Conservation (phyloP, 495 filamentous ascomycete genomes). For the Podospora bellae-mahoneyi region DNA sequence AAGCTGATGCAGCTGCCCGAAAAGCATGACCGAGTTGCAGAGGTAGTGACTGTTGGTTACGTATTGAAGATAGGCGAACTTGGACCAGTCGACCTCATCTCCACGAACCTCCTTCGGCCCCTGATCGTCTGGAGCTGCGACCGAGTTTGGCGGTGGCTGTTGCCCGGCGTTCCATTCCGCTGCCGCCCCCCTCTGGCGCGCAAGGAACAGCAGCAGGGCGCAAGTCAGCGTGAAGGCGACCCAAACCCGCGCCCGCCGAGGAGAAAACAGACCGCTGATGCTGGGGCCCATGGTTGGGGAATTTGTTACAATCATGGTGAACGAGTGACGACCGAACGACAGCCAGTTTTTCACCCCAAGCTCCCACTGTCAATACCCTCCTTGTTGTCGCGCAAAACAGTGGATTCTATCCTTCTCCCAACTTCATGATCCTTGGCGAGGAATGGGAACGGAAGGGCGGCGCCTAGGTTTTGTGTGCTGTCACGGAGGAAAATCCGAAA, state of each 20-base stretch:
- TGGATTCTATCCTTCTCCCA: not conserved
- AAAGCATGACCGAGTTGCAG: constrained; percentile 74
- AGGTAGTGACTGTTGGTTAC: constrained; percentile 65
- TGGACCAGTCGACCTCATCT: constrained; percentile 51
- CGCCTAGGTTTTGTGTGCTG: not conserved
- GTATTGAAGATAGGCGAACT: constrained; percentile 69
- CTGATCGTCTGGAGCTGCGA: not conserved
- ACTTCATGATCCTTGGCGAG: not conserved
- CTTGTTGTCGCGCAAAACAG: not conserved
- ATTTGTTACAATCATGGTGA: not conserved
- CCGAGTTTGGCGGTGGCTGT: not conserved
- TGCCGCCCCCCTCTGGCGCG: not conserved
- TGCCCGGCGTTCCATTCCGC: not conserved
- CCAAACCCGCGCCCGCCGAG: not conserved
- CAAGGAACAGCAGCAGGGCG: not conserved
- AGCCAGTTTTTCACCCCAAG: no score
- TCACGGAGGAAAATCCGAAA: not conserved
- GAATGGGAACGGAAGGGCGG: not conserved
- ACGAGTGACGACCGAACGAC: no score
- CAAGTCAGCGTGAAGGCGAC: not conserved
- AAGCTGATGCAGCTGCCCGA: constrained; percentile 58
- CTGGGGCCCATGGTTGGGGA: not conserved
- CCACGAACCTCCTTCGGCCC: not conserved
- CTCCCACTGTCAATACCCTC: not conserved
- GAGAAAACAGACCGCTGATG: not conserved